A percentile compares a stretch with the other conserved stretches of the same genome.
These are phyloP conservation scores for Colletotrichum acutatum DNA, from an alignment of 2,329 filamentous ascomycete species.

Conservation along the genomic window DNA sequence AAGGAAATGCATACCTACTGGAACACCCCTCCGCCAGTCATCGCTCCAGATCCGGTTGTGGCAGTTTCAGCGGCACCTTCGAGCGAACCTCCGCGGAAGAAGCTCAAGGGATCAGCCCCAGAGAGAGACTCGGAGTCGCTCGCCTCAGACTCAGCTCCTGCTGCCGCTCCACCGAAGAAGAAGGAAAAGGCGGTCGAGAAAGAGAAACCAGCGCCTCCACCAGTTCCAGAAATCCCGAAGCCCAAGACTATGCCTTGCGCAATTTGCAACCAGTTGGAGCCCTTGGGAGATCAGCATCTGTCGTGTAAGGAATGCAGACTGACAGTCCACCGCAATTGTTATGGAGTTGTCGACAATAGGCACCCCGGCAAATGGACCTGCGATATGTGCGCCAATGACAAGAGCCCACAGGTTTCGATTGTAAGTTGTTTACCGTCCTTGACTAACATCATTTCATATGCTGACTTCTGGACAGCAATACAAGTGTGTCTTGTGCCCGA, in stretches of 20 bases:
- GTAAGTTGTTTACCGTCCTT: constrained; percentile 60
- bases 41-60: constrained; percentile 43
- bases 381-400: constrained; percentile 95
- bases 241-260: constrained; percentile 85
- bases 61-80: constrained; percentile 43
- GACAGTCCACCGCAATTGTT: constrained; percentile 92
- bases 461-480: constrained; percentile 71
- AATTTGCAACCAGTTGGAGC: constrained; percentile 81
- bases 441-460: not conserved
- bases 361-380: constrained; percentile 87
- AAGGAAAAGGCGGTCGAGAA: constrained; percentile 71
- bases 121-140: constrained; percentile 63
- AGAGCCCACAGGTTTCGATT: constrained; percentile 91
- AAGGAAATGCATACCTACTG: constrained; percentile 68
- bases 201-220: constrained; percentile 73
- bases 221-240: constrained; percentile 80
- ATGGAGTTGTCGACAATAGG: constrained; percentile 81
- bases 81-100: constrained; percentile 72
- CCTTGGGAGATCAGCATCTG: constrained; percentile 76
- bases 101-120: constrained; percentile 63
- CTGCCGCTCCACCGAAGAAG: constrained; percentile 56
- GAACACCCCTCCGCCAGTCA: constrained; percentile 47
- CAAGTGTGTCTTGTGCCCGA: constrained; percentile 90
- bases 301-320: constrained; percentile 89
- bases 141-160: constrained; percentile 55